These are phyloP conservation scores for Citrullus mucosospermus DNA, from an alignment of 306 rosid species.

Conservation along the genomic window DNA sequence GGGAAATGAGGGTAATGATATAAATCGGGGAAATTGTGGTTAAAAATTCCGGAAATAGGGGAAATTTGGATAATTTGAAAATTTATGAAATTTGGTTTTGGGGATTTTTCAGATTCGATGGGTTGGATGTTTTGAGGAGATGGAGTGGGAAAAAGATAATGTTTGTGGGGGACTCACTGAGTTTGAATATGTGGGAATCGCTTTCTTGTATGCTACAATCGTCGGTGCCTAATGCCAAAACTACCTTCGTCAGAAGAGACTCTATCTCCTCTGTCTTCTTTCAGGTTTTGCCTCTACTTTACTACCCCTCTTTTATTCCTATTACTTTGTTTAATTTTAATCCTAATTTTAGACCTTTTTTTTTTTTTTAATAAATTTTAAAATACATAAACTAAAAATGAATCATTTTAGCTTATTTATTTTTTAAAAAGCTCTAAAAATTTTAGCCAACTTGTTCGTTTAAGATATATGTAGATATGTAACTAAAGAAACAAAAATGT, in stretches of 20 bases:
- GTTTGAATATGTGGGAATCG: conserved; percentile 97
- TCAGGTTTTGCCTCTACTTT: conserved; percentile 30
- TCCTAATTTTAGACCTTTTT: too few species aligned
- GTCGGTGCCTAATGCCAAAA: conserved; percentile 65
- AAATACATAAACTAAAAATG: too few species aligned
- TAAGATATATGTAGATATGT: neutral
- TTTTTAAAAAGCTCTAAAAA: too few species aligned
- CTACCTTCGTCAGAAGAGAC: conserved; percentile 30
- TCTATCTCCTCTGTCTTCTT: conserved; percentile 38
- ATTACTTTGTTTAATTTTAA: neutral
- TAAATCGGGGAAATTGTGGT: too few species aligned
- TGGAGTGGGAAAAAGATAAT: conserved; percentile 90
- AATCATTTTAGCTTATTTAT: too few species aligned
- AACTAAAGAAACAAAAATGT: neutral
- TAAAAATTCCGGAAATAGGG: too few species aligned
- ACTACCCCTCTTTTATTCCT: too few species aligned
- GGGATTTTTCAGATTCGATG: conserved; percentile 41
- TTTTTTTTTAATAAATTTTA: too few species aligned
- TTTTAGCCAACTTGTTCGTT: neutral
- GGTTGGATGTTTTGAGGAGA: conserved; percentile 38
- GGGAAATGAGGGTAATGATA: neutral
- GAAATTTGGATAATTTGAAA: too few species aligned
- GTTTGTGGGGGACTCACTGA: conserved; percentile 98
- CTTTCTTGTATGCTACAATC: conserved; percentile 71
- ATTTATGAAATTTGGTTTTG: neutral